A percentile compares a stretch with the other conserved stretches of the same genome.
These are phyloP conservation scores for Lathyrus aphaca DNA, from an alignment of 306 rosid species.

Conservation along the genomic window DNA sequence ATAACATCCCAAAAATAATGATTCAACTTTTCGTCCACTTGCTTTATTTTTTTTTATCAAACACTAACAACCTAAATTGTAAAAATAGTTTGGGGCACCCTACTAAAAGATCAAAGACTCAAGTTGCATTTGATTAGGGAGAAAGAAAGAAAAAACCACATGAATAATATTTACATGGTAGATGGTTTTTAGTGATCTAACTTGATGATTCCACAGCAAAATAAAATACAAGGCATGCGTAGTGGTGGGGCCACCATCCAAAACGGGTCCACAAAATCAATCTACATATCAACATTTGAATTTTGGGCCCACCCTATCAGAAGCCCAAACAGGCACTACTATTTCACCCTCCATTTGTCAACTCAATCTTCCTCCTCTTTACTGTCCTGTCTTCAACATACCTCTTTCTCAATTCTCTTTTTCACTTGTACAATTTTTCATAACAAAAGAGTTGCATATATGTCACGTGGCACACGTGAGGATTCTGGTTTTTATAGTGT, in stretches of 20 bases:
- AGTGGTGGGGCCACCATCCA: conserved; percentile 18
- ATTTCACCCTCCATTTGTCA: conserved; percentile 32
- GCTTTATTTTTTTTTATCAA: no score
- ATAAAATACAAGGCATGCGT: conserved; percentile 41
- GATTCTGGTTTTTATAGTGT: neutral
- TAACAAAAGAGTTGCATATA: conserved; percentile 44
- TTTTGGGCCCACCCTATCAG: conserved; percentile 34
- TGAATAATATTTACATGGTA: neutral
- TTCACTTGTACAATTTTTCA: conserved; percentile 3
- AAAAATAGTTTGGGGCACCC: no score
- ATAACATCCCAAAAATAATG: no score
- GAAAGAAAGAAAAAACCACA: neutral
- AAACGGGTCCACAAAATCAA: conserved; percentile 45
- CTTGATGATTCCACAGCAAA: neutral
- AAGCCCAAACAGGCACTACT: conserved; percentile 26
- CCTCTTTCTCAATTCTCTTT: conserved; percentile 10
- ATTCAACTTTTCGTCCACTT: no score
- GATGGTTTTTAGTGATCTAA: neutral
- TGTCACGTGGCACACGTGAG: conserved; percentile 47
- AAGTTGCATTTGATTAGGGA: no score
- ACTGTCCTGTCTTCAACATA: conserved; percentile 11
- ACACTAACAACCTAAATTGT: no score
- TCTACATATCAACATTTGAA: neutral
- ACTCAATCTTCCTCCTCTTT: conserved; percentile 24
- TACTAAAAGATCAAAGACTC: no score